Conservation (phyloP, 257 asterid species). For the Cordia subcordata region DNA sequence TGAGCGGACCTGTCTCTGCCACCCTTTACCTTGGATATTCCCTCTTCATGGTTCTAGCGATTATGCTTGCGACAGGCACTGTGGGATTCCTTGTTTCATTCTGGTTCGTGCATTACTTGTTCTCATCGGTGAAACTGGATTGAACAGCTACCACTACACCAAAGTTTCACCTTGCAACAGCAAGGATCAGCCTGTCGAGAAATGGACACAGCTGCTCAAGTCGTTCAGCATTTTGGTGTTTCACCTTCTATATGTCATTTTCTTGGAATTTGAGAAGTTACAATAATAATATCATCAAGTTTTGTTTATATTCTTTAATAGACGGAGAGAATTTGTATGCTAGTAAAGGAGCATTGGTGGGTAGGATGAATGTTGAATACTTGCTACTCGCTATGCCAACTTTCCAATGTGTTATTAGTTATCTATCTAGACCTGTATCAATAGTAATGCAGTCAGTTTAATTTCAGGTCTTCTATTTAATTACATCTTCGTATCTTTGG, state of each 20-base stretch:
- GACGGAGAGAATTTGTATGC: conserved; percentile 1
- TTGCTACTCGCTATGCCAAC: background rate
- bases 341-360: conserved; percentile 8
- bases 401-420: background rate
- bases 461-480: background rate
- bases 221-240: conserved; percentile 21
- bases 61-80: conserved; percentile 87
- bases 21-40: conserved; percentile 84
- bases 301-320: conserved; percentile 18
- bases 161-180: conserved; percentile 7
- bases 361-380: background rate
- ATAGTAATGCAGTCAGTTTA: conserved; percentile 3
- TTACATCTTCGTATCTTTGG: too few relatives aligned
- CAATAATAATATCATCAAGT: conserved; percentile 22
- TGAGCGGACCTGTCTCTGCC: conserved; percentile 83
- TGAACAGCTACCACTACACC: conserved; percentile 19
- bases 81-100: conserved; percentile 83
- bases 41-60: conserved; percentile 70
- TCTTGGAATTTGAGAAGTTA: conserved; percentile 19
- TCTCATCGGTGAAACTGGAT: conserved; percentile 85
- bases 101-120: conserved; percentile 89
- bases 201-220: conserved; percentile 12
- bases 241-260: conserved; percentile 5
- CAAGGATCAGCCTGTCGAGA: conserved; percentile 9
- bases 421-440: background rate